phyloP scores from a whole-genome alignment of 108 stramenopile species.

The Nitzschia inconspicua region DNA sequence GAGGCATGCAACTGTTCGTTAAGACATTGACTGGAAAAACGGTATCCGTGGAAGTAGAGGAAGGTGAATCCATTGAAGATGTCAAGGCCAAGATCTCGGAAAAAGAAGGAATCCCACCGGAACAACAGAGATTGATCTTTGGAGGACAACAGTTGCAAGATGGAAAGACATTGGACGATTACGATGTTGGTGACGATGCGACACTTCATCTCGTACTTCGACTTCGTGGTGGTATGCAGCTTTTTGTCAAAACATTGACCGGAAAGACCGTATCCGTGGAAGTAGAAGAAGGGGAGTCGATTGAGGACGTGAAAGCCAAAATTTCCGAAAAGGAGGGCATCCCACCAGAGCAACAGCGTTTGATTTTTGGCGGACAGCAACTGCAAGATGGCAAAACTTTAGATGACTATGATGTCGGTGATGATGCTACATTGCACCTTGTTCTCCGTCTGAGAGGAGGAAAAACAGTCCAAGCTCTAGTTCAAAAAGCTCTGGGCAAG shows the following conservation, averaged over 20 bases:
- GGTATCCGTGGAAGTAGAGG: slow-evolving; percentile 95
- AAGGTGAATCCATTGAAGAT: slow-evolving; percentile 96
- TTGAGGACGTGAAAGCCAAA: slow-evolving; percentile 97
- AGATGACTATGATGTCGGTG: slow-evolving; percentile 91
- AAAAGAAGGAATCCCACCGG: slow-evolving; percentile 96
- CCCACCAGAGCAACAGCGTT: slow-evolving; percentile 89
- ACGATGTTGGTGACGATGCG: slow-evolving; percentile 93
- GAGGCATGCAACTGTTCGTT: slow-evolving; percentile 95
- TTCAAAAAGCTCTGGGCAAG: slow-evolving; percentile 38
- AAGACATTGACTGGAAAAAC: slow-evolving; percentile 96
- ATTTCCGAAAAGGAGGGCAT: slow-evolving; percentile 96
- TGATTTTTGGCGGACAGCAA: slow-evolving; percentile 96
- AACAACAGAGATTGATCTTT: slow-evolving; percentile 95
- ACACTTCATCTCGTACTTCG: slow-evolving; percentile 93
- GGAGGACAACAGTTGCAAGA: slow-evolving; percentile 98
- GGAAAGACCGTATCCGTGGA: slow-evolving; percentile 93
- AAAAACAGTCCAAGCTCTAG: slow-evolving; percentile 5
- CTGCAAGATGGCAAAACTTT: slow-evolving; percentile 89
- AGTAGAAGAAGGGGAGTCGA: slow-evolving; percentile 95
- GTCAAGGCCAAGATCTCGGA: slow-evolving; percentile 97
- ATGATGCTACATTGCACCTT: slow-evolving; percentile 87
- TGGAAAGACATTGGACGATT: slow-evolving; percentile 93
- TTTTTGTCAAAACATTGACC: slow-evolving; percentile 90
- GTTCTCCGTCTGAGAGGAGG: slow-evolving; percentile 89
- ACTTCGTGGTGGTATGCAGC: slow-evolving; percentile 84